These are phyloP conservation scores for Gnomoniopsis sp. DNA, from an alignment of 2,329 filamentous ascomycete species.

Conservation along the genomic window DNA sequence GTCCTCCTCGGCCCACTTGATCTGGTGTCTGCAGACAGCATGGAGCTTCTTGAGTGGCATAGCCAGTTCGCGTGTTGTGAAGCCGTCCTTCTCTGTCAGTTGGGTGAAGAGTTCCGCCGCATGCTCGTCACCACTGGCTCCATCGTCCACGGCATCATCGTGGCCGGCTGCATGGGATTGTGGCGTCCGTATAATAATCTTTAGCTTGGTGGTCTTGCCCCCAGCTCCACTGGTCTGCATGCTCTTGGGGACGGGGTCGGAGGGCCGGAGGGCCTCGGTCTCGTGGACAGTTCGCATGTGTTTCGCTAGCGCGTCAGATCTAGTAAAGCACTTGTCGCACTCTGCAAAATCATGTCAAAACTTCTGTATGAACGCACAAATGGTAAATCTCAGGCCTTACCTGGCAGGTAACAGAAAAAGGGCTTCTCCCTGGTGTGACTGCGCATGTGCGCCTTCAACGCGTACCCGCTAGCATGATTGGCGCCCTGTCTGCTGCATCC, in stretches of 20 bases:
- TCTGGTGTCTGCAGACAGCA: slow-evolving; percentile 66
- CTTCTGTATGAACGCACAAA: neutral
- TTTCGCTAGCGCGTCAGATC: slow-evolving; percentile 92
- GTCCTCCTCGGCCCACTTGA: slow-evolving; percentile 70
- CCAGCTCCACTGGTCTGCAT: slow-evolving; percentile 46
- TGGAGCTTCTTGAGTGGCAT: slow-evolving; percentile 59
- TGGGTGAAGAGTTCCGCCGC: slow-evolving; percentile 57
- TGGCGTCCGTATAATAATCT: slow-evolving; percentile 62
- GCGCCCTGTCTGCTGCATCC: slow-evolving; percentile 86
- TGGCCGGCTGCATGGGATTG: slow-evolving; percentile 56
- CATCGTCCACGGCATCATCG: slow-evolving; percentile 45
- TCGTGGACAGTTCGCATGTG: slow-evolving; percentile 99
- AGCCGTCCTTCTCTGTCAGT: slow-evolving; percentile 56
- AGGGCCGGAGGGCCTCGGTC: slow-evolving; percentile 84
- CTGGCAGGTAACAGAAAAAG: slow-evolving; percentile 92
- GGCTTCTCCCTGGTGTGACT: slow-evolving; percentile 98
- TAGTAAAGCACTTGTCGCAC: slow-evolving; percentile 94
- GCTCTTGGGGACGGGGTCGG: slow-evolving; percentile 70
- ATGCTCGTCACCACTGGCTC: slow-evolving; percentile 50
- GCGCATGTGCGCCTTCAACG: slow-evolving; percentile 93
- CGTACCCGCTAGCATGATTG: slow-evolving; percentile 92
- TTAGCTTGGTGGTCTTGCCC: slow-evolving; percentile 51
- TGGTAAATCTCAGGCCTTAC: slow-evolving; percentile 44
- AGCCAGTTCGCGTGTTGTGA: slow-evolving; percentile 61
- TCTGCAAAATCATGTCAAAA: slow-evolving; percentile 50